Evolutionary conservation across 2,329 filamentous ascomycete genomes (phyloP), one percentile per base, ranked within the genome.

Genomic region (Escovopsis sp.): DNA sequence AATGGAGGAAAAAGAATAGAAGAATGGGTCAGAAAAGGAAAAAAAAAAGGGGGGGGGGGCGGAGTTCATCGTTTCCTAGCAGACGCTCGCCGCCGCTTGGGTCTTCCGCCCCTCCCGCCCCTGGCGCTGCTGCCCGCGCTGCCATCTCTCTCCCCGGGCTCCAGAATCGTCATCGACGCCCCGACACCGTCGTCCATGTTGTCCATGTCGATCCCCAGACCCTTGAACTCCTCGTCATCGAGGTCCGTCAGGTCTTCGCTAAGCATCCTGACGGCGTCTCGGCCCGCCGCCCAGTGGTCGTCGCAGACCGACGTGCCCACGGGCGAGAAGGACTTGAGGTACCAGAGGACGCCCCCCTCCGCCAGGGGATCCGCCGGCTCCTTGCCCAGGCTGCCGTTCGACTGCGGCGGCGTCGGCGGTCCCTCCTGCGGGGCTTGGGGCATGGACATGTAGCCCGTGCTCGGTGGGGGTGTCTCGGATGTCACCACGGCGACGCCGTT

Each of bases 231-330:
- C 41, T 93, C 87, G 49, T 95, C 88, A 53, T 94, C 88, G 57
- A 95, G 78, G 56, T 95, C 89, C 44, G 84, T 93, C 19, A 95
- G 70, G 51, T 89, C 85, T 60, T 94, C 88, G 53, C 85, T 93
- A 60, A 89, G 78, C 51, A 66, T 68, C 26, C 72, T 65, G 33
- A 69, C 62, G 1, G 82, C 77, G 43, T 88, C 82, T 32, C 80
- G 72, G 2, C 80, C 84, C 0, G 75, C 77, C 69, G 49, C 54
- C 56, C 58, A 61, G 41, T 77, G 72, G 60, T 89, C 83, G 49
- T 82, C 81, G 43, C 84, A 69, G 9, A 89, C 75, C 1, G 82
- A 89, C 0, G 86, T 94, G 44, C 87, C 89, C 42, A 77, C 43
- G 1, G 84, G 82, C 41, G 91, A 77, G 56, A 93, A 93, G 8